Base-by-base conservation (phyloP, 306 rosid species). In the Herpetospermum pedunculosum region DNA sequence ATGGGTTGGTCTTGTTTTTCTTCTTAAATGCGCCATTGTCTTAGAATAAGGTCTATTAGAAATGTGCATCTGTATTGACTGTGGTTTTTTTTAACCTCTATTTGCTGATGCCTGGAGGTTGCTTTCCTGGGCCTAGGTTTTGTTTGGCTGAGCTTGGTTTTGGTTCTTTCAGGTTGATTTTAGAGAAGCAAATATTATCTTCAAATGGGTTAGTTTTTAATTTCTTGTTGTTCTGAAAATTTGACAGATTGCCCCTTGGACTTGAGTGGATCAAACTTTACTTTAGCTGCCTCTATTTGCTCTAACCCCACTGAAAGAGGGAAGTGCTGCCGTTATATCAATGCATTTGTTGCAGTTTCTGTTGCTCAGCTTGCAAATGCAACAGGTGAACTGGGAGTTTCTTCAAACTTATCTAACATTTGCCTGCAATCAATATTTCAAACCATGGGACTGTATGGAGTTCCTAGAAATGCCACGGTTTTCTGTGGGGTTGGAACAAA, bases 401-500 rank as follows among this genome's bases (percentile, higher is more conserved):
- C 89, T 77, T 82, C 87, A 62, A 76, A 85, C 80, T 78, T 77
- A 32, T 78, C 99, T 70, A 84, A 83, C 38, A 75, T 72, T 72
- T 94, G 99, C 80, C 92, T 89, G 50, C 85, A 82, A 50, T 83
- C 88, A 76, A 79, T 94, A 81, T 84, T 81, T n/a, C 82, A 85
- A 72, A 94, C 87, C 57, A 82, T 94, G 84, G 86, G 73, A 76
- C 77, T 82, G 77, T 67, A 94, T 77, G 99, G 99, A 54, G 90
- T 91, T 81, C 78, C 96, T 47, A 80, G 28, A 69, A 88, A 91
- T 78, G 95, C 96, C 71, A 84, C 92, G 8, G 76, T 43, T 75
- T 94, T 91, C 81, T 94, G 99, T 81, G 92, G 92, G 58, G 86
- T 94, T 10, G 99, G 97, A 40, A 87, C 92, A 25, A 94, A 94